A percentile compares a stretch with the other conserved stretches of the same genome.
Evolutionary conservation across 352 stramenopile species (phyloP).

Genomic region (Phytophthora palmivora): DNA sequence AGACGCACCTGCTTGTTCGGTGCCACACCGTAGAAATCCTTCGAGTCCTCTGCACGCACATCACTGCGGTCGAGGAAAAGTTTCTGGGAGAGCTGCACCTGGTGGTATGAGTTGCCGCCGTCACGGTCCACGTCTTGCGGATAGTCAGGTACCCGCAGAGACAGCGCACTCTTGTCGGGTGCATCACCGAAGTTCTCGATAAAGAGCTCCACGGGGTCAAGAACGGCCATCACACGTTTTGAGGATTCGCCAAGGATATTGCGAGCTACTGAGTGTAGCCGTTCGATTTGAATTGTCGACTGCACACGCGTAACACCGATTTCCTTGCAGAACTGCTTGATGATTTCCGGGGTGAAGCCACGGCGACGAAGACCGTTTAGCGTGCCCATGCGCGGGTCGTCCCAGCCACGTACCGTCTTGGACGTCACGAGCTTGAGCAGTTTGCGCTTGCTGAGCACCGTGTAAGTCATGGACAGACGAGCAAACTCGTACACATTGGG

Average conservation of each 20-base stretch:
- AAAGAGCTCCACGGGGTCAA: slow-evolving; percentile 80
- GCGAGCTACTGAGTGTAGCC: slow-evolving; percentile 75
- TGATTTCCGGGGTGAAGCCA: slow-evolving; percentile 85
- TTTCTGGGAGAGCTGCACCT: slow-evolving; percentile 64
- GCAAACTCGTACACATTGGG: slow-evolving; percentile 98
- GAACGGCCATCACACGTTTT: slow-evolving; percentile 82
- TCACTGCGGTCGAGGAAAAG: slow-evolving; percentile 82
- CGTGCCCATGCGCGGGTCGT: slow-evolving; percentile 98
- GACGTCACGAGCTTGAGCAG: slow-evolving; percentile 98
- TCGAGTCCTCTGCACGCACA: slow-evolving; percentile 63
- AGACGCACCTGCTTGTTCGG: slow-evolving; percentile 96
- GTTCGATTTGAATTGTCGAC: slow-evolving; percentile 89
- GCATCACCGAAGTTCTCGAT: slow-evolving; percentile 71
- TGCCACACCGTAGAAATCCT: slow-evolving; percentile 96
- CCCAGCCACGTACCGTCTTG: slow-evolving; percentile 90
- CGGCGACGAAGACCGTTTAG: slow-evolving; percentile 94
- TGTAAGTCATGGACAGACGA: slow-evolving; percentile 98
- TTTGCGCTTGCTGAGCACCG: slow-evolving; percentile 98
- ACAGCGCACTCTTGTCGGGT: slow-evolving; percentile 48
- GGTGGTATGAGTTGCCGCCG: slow-evolving; percentile 58
- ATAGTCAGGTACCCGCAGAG: slow-evolving; percentile 70
- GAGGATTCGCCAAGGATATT: slow-evolving; percentile 70
- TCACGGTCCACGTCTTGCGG: slow-evolving; percentile 76
- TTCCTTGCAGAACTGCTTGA: slow-evolving; percentile 90
- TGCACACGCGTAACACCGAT: slow-evolving; percentile 89